These are phyloP conservation scores for Aschersonia sp. DNA, from an alignment of 2,329 filamentous ascomycete species.

Conservation along the genomic window DNA sequence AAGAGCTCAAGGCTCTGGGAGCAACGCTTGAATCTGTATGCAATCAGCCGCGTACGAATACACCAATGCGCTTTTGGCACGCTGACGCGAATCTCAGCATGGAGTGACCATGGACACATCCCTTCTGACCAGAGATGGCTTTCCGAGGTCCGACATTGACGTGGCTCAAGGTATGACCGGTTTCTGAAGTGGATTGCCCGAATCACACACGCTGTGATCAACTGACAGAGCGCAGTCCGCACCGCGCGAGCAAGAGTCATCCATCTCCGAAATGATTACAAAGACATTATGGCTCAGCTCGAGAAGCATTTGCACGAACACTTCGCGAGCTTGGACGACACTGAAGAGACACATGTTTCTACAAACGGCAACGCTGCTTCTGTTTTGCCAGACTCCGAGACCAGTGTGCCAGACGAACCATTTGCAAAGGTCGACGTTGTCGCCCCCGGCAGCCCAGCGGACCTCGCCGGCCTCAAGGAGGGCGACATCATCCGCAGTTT, in stretches of 20 bases:
- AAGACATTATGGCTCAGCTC: conserved; percentile 68
- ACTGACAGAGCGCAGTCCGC: conserved; percentile 47
- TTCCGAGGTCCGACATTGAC: conserved; percentile 84
- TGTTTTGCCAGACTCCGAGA: conserved; percentile 18
- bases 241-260: conserved; percentile 90
- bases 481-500: conserved; percentile 78
- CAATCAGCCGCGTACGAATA: conserved; percentile 2
- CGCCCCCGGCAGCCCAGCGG: conserved; percentile 64
- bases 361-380: conserved; percentile 9
- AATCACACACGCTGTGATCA: too few relatives aligned
- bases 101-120: conserved; percentile 84
- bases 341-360: conserved; percentile 18
- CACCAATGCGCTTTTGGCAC: neutral
- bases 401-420: conserved; percentile 12
- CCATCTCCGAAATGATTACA: conserved; percentile 82
- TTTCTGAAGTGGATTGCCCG: too few relatives aligned
- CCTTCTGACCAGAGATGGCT: conserved; percentile 79
- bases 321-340: conserved; percentile 58
- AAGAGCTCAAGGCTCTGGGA: conserved; percentile 72
- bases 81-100: conserved; percentile 44
- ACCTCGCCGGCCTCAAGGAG: conserved; percentile 61
- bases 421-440: conserved; percentile 91
- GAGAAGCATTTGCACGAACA: conserved; percentile 81
- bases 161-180: conserved; percentile 67
- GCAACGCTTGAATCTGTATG: conserved; percentile 77